Percentiles rank a stretch among this genome's conserved stretches.
phyloP scores from a whole-genome alignment of 2,329 filamentous ascomycete species.

The Epicoccum nigrum region DNA sequence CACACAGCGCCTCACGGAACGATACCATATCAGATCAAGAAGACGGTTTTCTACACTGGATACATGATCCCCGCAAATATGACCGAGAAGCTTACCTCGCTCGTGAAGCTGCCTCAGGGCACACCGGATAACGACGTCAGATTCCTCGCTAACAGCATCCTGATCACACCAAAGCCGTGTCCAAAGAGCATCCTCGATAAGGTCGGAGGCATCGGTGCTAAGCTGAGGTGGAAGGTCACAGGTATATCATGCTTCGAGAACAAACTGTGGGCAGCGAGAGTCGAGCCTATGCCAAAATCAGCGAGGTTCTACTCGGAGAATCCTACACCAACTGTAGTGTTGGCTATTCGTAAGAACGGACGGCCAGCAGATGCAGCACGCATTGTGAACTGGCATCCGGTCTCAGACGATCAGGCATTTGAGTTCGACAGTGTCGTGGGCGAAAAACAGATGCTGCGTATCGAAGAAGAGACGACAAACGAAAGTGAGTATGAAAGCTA shows the following conservation, averaged over 20 bases:
- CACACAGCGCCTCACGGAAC: conserved; percentile 53
- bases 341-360: conserved; percentile 77
- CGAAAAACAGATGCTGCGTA: conserved; percentile 82
- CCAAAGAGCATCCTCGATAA: conserved; percentile 75
- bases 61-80: conserved; percentile 81
- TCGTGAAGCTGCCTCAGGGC: conserved; percentile 69
- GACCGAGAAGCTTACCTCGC: conserved; percentile 71
- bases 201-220: conserved; percentile 84
- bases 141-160: conserved; percentile 84
- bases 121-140: conserved; percentile 74
- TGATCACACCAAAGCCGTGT: conserved; percentile 82
- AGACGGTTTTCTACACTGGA: conserved; percentile 88
- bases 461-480: conserved; percentile 70
- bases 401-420: conserved; percentile 72
- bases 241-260: conserved; percentile 77
- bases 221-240: conserved; percentile 82
- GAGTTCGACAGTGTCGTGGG: conserved; percentile 83
- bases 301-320: conserved; percentile 77
- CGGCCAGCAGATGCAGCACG: conserved; percentile 79
- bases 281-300: conserved; percentile 72
- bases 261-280: conserved; percentile 83
- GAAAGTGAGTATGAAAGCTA: conserved; percentile 70
- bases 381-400: conserved; percentile 83
- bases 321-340: conserved; percentile 76
- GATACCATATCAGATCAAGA: conserved; percentile 73